Evolutionary conservation across 2,329 filamentous ascomycete genomes (phyloP), one percentile per base, ranked within the genome.

Genomic region (Endothia cerciana): DNA sequence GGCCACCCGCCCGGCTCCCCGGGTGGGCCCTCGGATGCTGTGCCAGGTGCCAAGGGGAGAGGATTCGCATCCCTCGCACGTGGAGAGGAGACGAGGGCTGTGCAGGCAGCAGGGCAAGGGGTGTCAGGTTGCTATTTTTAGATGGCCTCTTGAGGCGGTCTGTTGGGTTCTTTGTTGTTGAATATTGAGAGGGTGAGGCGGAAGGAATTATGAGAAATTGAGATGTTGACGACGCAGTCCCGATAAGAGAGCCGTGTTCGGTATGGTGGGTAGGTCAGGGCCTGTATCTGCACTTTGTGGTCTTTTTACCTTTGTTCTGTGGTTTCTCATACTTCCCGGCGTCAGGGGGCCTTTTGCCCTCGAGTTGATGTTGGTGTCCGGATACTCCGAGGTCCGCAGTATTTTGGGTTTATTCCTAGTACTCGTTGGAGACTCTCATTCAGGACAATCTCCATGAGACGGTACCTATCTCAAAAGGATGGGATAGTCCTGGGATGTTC

Each of bases 41-140:
- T 30, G 22, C 33, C 33, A 36, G 33, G 33, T 36, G 33, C 33
- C 33, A 43, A 43, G 41, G 41, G 41, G 41, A 11, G 41, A 13
- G 41, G 41, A 43, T 30, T 36, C 47, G 51, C 51, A 55, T 55
- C 51, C 51, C 36, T 33, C 51, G 10, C 51, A 55, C 51, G 51
- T 55, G 51, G 51, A 36, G 51, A 30, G 51, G 15, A 19, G 17
- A n/a, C 8, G 51, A n/a, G 51, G 51, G 47, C 51, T 55, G 51
- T 55, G 51, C 51, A 17, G 3, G 30, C 51, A 55, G n/a, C n/a
- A n/a, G n/a, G 49, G 49, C 49, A 53, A 22, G 47, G 28, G 22
- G 17, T 30, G 25, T 51, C 47, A n/a, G 17, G 51, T 6, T 10
- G 30, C 51, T 55, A 55, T 55, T 55, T 55, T 55, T 55, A 55